Evolutionary conservation across 164 flowering plant genomes (phyloP).

Genomic region (Chimonanthus salicifolius): DNA sequence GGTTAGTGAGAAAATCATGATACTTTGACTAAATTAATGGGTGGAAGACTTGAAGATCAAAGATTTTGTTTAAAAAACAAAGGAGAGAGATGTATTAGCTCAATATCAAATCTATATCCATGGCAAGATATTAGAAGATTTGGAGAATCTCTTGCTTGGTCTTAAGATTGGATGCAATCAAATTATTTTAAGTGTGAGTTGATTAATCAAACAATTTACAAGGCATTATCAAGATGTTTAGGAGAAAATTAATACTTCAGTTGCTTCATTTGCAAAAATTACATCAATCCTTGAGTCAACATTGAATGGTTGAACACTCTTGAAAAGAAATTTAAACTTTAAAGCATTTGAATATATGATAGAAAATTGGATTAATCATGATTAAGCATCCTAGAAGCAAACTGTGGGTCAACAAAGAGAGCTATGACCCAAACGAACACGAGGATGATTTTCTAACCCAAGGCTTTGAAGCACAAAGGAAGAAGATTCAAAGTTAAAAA

Average conservation of each 20-base stretch:
- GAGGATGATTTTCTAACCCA: background rate
- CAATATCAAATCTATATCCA: background rate
- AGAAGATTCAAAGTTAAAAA: too few species aligned
- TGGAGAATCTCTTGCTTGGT: background rate
- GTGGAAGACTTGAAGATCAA: background rate
- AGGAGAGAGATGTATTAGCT: background rate
- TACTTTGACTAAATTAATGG: background rate
- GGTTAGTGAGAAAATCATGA: background rate
- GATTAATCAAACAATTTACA: background rate
- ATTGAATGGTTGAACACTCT: background rate
- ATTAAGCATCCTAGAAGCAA: background rate
- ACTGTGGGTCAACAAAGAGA: background rate
- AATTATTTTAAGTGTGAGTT: background rate
- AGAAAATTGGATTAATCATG: background rate
- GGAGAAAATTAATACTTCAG: too few species aligned
- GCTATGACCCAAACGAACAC: background rate
- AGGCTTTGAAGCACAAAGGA: background rate
- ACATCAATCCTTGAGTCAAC: background rate
- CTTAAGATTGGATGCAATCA: background rate
- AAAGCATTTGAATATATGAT: background rate
- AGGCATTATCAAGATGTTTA: background rate
- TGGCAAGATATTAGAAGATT: background rate
- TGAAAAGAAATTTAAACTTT: background rate
- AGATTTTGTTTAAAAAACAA: too few species aligned
- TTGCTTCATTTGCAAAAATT: background rate